These are phyloP conservation scores for Pleurotus citrinopileatus DNA, from an alignment of 768 basidiomycete genomes.

Conservation along the genomic window DNA sequence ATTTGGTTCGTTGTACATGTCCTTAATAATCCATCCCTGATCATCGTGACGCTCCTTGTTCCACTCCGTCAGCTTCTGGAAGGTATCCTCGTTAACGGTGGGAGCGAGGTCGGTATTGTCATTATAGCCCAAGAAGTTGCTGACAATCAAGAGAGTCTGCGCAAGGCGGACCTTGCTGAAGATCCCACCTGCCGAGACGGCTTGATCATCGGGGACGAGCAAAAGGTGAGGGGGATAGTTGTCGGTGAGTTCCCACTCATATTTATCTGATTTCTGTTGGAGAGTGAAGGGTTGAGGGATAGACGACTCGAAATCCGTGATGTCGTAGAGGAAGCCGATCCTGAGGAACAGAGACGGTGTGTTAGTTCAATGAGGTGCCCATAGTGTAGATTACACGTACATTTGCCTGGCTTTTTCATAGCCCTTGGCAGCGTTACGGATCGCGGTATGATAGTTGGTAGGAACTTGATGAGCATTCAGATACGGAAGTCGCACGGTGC, in stretches of 20 bases:
- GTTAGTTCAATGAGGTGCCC: constrained; percentile 2
- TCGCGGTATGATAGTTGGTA: too few species aligned
- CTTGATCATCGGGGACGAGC: constrained; percentile 13
- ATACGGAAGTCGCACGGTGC: too few species aligned
- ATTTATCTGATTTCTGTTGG: constrained; percentile 10
- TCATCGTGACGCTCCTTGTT: constrained; percentile 13
- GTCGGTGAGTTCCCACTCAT: constrained; percentile 16
- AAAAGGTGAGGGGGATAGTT: constrained; percentile 20
- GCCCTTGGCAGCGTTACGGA: too few species aligned
- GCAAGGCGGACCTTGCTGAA: constrained; percentile 16
- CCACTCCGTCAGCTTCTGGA: constrained; percentile 18
- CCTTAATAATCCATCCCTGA: neutral
- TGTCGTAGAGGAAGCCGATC: constrained; percentile 2
- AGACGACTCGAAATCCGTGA: constrained; percentile 11
- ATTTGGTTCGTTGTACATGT: constrained; percentile 23
- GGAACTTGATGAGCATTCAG: too few species aligned
- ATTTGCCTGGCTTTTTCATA: too few species aligned
- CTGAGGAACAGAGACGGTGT: neutral
- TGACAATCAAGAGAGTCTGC: constrained; percentile 14
- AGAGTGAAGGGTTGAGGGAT: constrained; percentile 10
- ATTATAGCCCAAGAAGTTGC: neutral
- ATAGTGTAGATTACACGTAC: too few species aligned
- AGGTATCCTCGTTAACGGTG: constrained; percentile 5
- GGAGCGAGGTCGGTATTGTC: constrained; percentile 10
- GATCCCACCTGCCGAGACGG: constrained; percentile 11